Evolutionary conservation across 768 basidiomycete genomes (phyloP), one percentile per base, ranked within the genome.

Genomic region (Dioszegia aurantiaca): DNA sequence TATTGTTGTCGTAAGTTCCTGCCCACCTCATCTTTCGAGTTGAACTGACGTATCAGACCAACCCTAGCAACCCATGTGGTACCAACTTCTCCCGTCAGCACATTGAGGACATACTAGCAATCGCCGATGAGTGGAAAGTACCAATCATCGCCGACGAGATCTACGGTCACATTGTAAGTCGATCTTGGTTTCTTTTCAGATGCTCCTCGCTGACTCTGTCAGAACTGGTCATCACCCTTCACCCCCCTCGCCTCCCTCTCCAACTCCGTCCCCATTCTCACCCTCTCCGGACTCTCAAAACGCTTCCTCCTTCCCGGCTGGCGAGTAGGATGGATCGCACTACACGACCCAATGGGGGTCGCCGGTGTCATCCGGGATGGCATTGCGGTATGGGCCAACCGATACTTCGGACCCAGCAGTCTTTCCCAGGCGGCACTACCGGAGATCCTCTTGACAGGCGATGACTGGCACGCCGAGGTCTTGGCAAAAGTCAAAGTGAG

Each of bases 61-160:
- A 76, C 67, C 78, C 78, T 1, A 70, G 68, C 31, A 78, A 77
- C 63, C 78, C 78, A 9, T 73, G 71, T 58, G 78, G 78, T 2
- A 72, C 68, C 53, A 78, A 77, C 68, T 77, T 70, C 57, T 67
- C 67, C 19, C 53, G 52, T 2, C 42, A 61, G 5, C 76, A 77
- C 53, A 57, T 77, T 19, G 39, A 56, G 30, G 66, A 60, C 9
- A 69, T 78, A 47, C 61, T 77, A 0, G 63, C 61, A 6, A 21
- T 77, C 33, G 76, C 76, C 43, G 65, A 70, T 10, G 51, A 62
- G 16, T 55, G 68, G 61, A 72, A 74, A 45, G 59, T 77, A 24
- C 62, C 72, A 21, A 72, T 78, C 55, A 67, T 78, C 27, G 66
- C 78, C 0, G 77, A 78, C 39, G 77, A 77, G 65, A 72, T 72